Percentiles rank a stretch among this genome's conserved stretches.
These are phyloP conservation scores for Pleurotus eryngii DNA, from an alignment of 768 basidiomycete genomes.

Conservation along the genomic window DNA sequence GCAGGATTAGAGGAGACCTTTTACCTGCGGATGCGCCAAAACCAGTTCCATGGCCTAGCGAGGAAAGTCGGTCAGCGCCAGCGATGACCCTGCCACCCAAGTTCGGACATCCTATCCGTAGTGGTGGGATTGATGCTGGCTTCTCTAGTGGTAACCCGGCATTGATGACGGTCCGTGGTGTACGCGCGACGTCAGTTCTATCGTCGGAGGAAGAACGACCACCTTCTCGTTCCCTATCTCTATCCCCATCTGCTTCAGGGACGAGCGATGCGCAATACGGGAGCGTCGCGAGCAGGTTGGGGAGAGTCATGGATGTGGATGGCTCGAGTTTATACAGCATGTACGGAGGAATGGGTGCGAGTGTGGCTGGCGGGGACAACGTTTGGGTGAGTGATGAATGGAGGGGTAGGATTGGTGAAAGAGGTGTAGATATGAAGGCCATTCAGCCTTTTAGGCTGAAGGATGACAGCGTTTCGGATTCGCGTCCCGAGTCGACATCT, in stretches of 20 bases:
- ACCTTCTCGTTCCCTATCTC: conserved; percentile 27
- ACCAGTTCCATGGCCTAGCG: background rate
- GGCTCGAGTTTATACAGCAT: conserved; percentile 1
- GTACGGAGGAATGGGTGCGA: background rate
- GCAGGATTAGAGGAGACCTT: no score
- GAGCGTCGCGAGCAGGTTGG: conserved; percentile 21
- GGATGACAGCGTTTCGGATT: background rate
- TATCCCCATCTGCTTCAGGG: conserved; percentile 7
- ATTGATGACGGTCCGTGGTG: conserved; percentile 2
- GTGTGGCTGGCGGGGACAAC: background rate
- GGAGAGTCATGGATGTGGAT: conserved; percentile 10
- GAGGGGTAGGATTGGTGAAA: background rate
- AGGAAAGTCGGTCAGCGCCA: conserved; percentile 4
- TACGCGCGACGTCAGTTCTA: conserved; percentile 8
- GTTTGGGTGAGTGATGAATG: background rate
- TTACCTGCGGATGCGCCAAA: background rate
- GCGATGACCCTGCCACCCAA: conserved; percentile 2
- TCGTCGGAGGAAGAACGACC: conserved; percentile 24
- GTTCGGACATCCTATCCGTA: conserved; percentile 1
- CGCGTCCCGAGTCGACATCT: conserved; percentile 4
- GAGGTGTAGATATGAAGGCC: background rate
- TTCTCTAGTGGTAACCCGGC: background rate
- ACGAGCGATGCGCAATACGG: conserved; percentile 13
- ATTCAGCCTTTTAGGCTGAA: background rate
- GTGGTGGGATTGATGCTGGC: background rate